Percentiles rank a stretch among this genome's conserved stretches.
Evolutionary conservation across 345 rosid species (phyloP).

Genomic region (Dimocarpus longan): DNA sequence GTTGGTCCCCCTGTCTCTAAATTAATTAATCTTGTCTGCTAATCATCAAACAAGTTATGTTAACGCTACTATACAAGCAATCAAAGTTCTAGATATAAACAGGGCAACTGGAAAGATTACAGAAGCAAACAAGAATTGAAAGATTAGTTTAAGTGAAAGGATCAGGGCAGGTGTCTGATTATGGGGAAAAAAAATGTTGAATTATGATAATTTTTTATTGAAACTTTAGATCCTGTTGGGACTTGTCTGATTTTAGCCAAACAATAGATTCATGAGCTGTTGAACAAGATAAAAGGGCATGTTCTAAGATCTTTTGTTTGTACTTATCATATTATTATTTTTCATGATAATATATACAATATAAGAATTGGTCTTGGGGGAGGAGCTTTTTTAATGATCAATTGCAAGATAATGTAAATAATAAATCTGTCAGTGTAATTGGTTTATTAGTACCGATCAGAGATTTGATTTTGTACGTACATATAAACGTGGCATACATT

Average conservation of each 20-base stretch:
- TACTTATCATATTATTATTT: no score
- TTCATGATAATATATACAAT: not conserved
- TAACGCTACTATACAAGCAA: not conserved
- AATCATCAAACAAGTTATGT: conserved; percentile 27
- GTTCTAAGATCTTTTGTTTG: no score
- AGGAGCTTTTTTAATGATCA: not conserved
- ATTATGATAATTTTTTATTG: not conserved
- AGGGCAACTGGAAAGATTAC: conserved; percentile 8
- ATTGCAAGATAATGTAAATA: not conserved
- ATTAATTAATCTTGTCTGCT: conserved; percentile 15
- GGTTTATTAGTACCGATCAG: not conserved
- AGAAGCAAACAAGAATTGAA: not conserved
- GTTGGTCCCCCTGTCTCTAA: not conserved
- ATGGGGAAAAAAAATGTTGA: not conserved
- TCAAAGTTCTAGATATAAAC: not conserved
- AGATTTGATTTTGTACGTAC: not conserved
- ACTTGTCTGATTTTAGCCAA: not conserved
- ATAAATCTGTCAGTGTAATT: not conserved
- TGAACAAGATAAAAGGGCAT: no score
- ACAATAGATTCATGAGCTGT: not conserved
- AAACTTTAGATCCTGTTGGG: not conserved
- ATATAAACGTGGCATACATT: not conserved
- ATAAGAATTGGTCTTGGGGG: not conserved
- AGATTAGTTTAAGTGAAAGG: not conserved
- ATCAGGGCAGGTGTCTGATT: not conserved